phyloP scores from a whole-genome alignment of 352 stramenopile species.

The Phytopythium oedochilum region DNA sequence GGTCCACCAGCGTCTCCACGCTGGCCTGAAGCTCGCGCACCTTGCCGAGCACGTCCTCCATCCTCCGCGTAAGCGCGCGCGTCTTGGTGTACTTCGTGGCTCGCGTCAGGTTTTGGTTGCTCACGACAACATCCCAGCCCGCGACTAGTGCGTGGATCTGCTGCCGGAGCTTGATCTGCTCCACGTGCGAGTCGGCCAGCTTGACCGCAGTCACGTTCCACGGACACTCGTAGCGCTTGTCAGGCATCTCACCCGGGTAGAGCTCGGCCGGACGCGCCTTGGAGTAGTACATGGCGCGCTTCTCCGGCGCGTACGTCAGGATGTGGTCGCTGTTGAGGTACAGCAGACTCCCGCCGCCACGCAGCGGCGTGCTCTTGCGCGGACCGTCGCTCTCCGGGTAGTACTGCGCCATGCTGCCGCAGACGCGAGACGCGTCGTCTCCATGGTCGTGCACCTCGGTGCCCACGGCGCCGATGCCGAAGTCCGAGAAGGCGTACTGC shows the following conservation, averaged over 20 bases:
- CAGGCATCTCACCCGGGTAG: slow-evolving; percentile 33
- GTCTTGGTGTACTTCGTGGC: slow-evolving; percentile 18
- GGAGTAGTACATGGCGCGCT: slow-evolving; percentile 42
- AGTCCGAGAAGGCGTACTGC: slow-evolving; percentile 36
- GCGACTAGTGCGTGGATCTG: slow-evolving; percentile 35
- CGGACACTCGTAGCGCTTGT: slow-evolving; percentile 45
- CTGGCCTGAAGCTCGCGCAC: slow-evolving; percentile 1
- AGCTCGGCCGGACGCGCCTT: slow-evolving; percentile 40
- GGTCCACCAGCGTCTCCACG: slow-evolving; percentile 11
- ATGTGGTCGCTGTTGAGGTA: slow-evolving; percentile 77
- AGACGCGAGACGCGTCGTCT: slow-evolving; percentile 33
- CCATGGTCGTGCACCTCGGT: slow-evolving; percentile 28
- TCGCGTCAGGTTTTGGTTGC: neutral
- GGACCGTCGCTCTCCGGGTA: slow-evolving; percentile 29
- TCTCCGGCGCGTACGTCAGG: slow-evolving; percentile 32
- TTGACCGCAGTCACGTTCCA: slow-evolving; percentile 43
- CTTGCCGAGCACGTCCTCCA: neutral
- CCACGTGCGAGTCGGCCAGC: slow-evolving; percentile 30
- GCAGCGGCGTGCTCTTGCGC: neutral
- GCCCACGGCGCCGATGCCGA: slow-evolving; percentile 21
- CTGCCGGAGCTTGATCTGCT: slow-evolving; percentile 38
- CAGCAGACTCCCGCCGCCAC: slow-evolving; percentile 19
- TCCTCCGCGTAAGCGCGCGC: slow-evolving; percentile 6
- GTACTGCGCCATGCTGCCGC: slow-evolving; percentile 54
- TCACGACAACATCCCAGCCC: slow-evolving; percentile 10